Evolutionary conservation across 371 early-diverging fungal species (phyloP).

Genomic region (Coemansia sp.): DNA sequence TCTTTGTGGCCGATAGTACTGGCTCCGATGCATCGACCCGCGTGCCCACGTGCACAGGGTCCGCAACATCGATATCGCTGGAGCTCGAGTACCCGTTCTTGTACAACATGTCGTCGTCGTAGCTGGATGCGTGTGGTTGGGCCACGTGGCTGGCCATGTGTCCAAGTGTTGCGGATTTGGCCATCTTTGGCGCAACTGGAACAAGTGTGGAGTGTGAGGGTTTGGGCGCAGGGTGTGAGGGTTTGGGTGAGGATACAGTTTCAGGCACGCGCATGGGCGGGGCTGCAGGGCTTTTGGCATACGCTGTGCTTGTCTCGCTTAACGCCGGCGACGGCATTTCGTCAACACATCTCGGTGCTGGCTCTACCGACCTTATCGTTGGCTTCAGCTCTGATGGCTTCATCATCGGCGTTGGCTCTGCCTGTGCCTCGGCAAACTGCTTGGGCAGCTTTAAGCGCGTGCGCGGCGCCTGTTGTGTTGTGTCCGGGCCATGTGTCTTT

Average conservation of each 20-base stretch:
- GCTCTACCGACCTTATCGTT: too few relatives aligned
- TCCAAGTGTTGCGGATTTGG: too few relatives aligned
- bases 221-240: too few relatives aligned
- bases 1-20: neutral
- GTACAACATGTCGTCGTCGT: conserved; percentile 12
- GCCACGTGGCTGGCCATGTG: too few relatives aligned
- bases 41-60: conserved; percentile 17
- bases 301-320: conserved; percentile 23
- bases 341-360: neutral
- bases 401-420: neutral
- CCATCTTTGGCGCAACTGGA: too few relatives aligned
- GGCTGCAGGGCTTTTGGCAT: conserved; percentile 6
- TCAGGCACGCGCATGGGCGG: neutral
- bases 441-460: conserved; percentile 33
- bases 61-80: conserved; percentile 26
- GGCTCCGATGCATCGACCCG: neutral
- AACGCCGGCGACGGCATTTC: conserved; percentile 23
- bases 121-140: neutral
- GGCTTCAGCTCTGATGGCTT: neutral
- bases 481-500: conserved; percentile 29
- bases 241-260: too few relatives aligned
- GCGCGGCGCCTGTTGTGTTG: conserved; percentile 14
- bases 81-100: conserved; percentile 16
- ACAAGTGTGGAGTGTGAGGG: too few relatives aligned
- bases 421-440: conserved; percentile 14